Conservation (phyloP, 2,329 filamentous ascomycete species). For the Pseudopyrenochaeta lycopersici region DNA sequence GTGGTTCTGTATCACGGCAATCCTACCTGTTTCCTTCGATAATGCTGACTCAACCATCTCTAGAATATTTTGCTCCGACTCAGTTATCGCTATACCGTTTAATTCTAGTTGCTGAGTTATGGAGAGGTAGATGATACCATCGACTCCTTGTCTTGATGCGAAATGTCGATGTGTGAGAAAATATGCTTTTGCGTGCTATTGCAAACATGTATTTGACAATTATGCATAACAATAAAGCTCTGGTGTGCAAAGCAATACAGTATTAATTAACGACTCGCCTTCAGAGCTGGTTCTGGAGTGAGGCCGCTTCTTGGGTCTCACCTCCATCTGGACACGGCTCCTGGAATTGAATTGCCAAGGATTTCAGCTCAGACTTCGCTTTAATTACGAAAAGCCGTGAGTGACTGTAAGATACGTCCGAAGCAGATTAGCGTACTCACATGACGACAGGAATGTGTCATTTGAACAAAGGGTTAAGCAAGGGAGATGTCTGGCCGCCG, state of each 20-base stretch:
- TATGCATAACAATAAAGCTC: too few relatives aligned
- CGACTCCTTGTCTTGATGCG: not conserved
- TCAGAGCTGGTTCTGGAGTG: not conserved
- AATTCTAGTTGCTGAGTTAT: slow-evolving; percentile 2
- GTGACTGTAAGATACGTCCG: not conserved
- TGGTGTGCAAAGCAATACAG: not conserved
- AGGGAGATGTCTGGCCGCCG: not conserved
- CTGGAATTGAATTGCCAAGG: not conserved
- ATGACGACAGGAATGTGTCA: not conserved
- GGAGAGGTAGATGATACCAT: not conserved
- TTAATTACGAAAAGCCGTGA: not conserved
- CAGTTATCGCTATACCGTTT: not conserved
- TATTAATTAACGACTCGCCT: not conserved
- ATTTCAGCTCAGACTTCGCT: not conserved
- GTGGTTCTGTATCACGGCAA: not conserved
- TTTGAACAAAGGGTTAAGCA: not conserved
- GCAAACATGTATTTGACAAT: too few relatives aligned
- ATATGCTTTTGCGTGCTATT: too few relatives aligned
- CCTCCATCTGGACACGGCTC: not conserved
- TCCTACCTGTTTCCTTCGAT: not conserved
- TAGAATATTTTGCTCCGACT: not conserved
- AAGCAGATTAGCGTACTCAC: not conserved
- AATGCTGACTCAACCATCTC: not conserved
- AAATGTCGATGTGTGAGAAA: not conserved
- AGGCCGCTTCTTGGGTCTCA: not conserved